phyloP scores from a whole-genome alignment of 768 basidiomycete species.

The Chalciporus piperatus region DNA sequence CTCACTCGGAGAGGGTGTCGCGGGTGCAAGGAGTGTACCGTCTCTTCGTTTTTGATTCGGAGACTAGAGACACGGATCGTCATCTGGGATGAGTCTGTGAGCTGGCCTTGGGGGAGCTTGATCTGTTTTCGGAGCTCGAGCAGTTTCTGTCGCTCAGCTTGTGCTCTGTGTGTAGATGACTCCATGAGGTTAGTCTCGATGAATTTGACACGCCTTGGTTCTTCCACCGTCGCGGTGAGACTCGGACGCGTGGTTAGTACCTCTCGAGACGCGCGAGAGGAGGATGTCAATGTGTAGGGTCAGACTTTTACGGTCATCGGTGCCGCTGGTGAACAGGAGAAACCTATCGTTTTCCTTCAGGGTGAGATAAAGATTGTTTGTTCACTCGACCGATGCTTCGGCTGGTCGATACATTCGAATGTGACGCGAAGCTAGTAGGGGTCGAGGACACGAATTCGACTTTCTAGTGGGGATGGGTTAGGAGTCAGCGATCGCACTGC shows the following conservation, averaged over 20 bases:
- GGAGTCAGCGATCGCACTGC: too few species aligned
- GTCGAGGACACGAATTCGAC: too few species aligned
- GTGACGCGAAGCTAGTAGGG: too few species aligned
- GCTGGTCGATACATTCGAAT: too few species aligned
- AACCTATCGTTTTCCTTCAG: slow-evolving; percentile 82
- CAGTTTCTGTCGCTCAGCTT: slow-evolving; percentile 41
- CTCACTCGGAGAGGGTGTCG: slow-evolving; percentile 68
- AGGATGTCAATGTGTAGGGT: too few species aligned
- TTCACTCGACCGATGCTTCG: background rate
- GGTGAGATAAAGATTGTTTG: slow-evolving; percentile 39
- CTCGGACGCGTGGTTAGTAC: too few species aligned
- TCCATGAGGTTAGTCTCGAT: slow-evolving; percentile 43
- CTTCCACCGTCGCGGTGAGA: too few species aligned
- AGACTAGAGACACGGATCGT: slow-evolving; percentile 29
- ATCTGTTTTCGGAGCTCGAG: slow-evolving; percentile 55
- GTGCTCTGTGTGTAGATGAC: slow-evolving; percentile 44
- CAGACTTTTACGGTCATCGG: slow-evolving; percentile 94
- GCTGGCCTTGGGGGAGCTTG: slow-evolving; percentile 51
- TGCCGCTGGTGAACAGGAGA: slow-evolving; percentile 83
- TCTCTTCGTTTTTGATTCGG: slow-evolving; percentile 49
- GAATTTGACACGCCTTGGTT: too few species aligned
- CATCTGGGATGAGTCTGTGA: slow-evolving; percentile 37
- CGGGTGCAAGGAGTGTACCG: slow-evolving; percentile 40
- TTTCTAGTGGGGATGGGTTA: too few species aligned
- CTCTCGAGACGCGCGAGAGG: too few species aligned